Evolutionary conservation across 1,284 basidiomycete species (phyloP), one percentile per base, ranked within the genome.

Genomic region (Paramarasmius palmivorus): DNA sequence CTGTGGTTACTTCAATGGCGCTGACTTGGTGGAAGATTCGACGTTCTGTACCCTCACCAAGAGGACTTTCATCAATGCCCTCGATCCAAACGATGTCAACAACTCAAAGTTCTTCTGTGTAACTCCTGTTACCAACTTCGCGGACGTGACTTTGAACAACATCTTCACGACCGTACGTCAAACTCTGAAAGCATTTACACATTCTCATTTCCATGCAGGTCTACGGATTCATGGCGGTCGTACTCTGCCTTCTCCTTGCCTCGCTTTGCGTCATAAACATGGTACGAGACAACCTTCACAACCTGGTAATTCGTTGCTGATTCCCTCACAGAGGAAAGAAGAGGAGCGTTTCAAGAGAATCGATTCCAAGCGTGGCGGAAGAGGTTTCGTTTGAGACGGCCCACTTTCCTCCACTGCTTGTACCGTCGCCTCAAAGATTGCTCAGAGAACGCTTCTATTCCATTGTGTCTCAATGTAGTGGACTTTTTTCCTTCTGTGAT

Each of bases 201-300:
- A 39, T 9, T 39, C 25, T 38, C 6, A 53, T 20, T 45, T 14
- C 47, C 48, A 32, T 23, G 23, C n/a, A 60, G 59, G 73, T 90
- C 32, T 94, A 92, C 68, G 92, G 90, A 39, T 93, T 85, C 70
- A 91, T 91, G 80, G 83, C 86, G n/a, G 78, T 93, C 60, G 75
- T 92, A 54, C 71, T 89, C 42, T 75, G 76, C 54, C 75, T 94
- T 59, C 82, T 93, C 69, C 73, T 95, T 49, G 83, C 88, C 7
- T 86, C 90, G 23, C 76, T 90, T 55, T 93, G 91, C 73, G 81
- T 94, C 49, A 92, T 95, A 67, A 91, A 89, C 65, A 86, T 82
- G 81, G 90, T 88, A 53, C 44, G 70, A n/a, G n/a, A n/a, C n/a
- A n/a, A n/a, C n/a, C n/a, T n/a, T n/a, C n/a, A n/a, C n/a, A n/a